A percentile compares a stretch with the other conserved stretches of the same genome.
These are phyloP conservation scores for Stemphylium vesicarium DNA, from an alignment of 2,329 filamentous ascomycete genomes.

Conservation along the genomic window DNA sequence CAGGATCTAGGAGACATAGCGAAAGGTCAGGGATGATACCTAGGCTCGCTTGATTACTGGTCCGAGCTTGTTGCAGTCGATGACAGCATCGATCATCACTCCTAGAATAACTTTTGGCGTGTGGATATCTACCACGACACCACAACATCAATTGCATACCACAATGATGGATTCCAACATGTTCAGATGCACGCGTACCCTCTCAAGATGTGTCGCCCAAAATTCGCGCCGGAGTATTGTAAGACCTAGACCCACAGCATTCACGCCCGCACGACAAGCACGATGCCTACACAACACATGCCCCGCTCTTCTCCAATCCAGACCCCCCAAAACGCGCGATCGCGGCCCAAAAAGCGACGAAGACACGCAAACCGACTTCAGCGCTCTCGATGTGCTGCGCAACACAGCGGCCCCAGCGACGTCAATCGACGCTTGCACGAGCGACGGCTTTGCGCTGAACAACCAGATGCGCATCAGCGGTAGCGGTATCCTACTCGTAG, in stretches of 20 bases:
- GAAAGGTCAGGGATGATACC: no score
- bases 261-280: background rate
- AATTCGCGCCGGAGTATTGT: background rate
- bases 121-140: background rate
- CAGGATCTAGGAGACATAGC: no score
- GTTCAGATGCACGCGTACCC: slow-evolving; percentile 15
- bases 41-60: background rate
- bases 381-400: slow-evolving; percentile 77
- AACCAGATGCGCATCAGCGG: slow-evolving; percentile 75
- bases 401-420: slow-evolving; percentile 79
- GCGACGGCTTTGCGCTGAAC: slow-evolving; percentile 85
- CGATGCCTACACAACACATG: slow-evolving; percentile 33
- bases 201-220: slow-evolving; percentile 11
- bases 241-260: slow-evolving; percentile 4
- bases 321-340: slow-evolving; percentile 58
- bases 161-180: slow-evolving; percentile 24
- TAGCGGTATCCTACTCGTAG: slow-evolving; percentile 77
- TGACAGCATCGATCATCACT: slow-evolving; percentile 12
- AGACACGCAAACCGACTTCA: slow-evolving; percentile 74
- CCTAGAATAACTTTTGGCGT: background rate
- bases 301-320: slow-evolving; percentile 24
- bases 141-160: slow-evolving; percentile 5
- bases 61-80: slow-evolving; percentile 10
- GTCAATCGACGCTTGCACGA: slow-evolving; percentile 79
- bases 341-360: slow-evolving; percentile 67